Percentiles rank a stretch among this genome's conserved stretches.
These are phyloP conservation scores for Ballota nigra DNA, from an alignment of 257 asterid species.

Conservation along the genomic window DNA sequence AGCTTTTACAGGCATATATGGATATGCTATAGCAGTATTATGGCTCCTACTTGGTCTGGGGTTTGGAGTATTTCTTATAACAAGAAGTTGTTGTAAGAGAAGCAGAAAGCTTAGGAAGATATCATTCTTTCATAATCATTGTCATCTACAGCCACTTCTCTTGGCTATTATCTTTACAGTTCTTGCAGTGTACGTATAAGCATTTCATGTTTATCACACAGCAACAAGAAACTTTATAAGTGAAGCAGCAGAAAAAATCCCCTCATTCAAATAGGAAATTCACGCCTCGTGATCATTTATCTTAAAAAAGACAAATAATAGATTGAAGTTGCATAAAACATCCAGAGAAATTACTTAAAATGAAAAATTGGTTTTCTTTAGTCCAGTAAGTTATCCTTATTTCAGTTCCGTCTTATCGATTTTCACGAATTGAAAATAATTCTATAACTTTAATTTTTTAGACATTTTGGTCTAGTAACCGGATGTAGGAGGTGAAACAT, in stretches of 20 bases:
- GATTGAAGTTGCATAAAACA: background rate
- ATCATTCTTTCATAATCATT: constrained; percentile 32
- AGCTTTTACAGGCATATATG: constrained; percentile 60
- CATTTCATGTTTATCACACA: background rate
- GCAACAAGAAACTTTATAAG: too few species aligned
- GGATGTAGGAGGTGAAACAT: background rate
- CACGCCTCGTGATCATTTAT: background rate
- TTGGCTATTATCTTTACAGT: constrained; percentile 47
- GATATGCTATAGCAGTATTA: constrained; percentile 46
- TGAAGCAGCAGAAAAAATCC: too few species aligned
- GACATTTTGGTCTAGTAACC: background rate
- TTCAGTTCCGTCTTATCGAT: background rate
- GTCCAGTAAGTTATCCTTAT: background rate
- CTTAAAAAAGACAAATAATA: background rate
- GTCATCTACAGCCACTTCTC: constrained; percentile 39
- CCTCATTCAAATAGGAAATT: too few species aligned
- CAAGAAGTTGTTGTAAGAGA: constrained; percentile 26
- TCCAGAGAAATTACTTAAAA: background rate
- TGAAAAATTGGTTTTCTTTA: too few species aligned
- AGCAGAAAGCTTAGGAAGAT: constrained; percentile 33
- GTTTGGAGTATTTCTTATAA: constrained; percentile 43
- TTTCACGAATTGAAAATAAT: too few species aligned
- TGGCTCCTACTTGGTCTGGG: constrained; percentile 62
- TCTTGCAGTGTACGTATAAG: constrained; percentile 50
- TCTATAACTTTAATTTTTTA: background rate